These are phyloP conservation scores for Lipomyces lipofer DNA, from an alignment of 805 yeast species.

Conservation along the genomic window DNA sequence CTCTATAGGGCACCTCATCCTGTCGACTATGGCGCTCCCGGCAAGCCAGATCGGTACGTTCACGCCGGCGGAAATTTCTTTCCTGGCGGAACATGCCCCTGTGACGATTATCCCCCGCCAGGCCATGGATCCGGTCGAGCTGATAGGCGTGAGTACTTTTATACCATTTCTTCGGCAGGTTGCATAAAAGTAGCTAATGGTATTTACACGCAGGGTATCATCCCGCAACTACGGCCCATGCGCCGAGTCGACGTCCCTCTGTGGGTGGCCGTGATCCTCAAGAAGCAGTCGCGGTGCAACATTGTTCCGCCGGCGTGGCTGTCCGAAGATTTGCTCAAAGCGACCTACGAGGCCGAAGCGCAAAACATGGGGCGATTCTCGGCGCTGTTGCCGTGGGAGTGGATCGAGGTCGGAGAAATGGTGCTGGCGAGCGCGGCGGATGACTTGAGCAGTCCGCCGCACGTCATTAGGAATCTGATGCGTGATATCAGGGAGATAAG, in stretches of 20 bases:
- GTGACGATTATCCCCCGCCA: constrained; percentile 79
- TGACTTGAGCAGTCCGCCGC: constrained; percentile 73
- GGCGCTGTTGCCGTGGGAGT: constrained; percentile 70
- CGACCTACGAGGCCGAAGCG: constrained; percentile 66
- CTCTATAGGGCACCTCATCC: background rate
- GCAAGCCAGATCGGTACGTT: constrained; percentile 54
- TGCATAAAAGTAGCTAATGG: constrained; percentile 28
- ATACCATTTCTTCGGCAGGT: constrained; percentile 6
- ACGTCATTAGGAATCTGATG: constrained; percentile 64
- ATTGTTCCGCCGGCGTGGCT: constrained; percentile 89
- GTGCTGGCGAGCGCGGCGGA: constrained; percentile 69
- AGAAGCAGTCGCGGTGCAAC: constrained; percentile 81
- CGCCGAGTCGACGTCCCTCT: constrained; percentile 70
- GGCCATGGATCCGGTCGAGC: constrained; percentile 60
- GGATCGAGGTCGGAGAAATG: constrained; percentile 80
- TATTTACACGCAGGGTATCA: constrained; percentile 38
- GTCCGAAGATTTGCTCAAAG: constrained; percentile 52
- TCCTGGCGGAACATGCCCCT: constrained; percentile 77
- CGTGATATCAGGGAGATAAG: constrained; percentile 87
- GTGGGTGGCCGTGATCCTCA: constrained; percentile 84
- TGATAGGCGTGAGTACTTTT: constrained; percentile 57
- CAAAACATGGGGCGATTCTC: constrained; percentile 60
- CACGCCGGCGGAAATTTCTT: constrained; percentile 75
- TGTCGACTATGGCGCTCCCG: constrained; percentile 63
- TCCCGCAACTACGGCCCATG: constrained; percentile 66